Conservation (phyloP, 106 monocot species). For the Dactylorhiza incarnata region DNA sequence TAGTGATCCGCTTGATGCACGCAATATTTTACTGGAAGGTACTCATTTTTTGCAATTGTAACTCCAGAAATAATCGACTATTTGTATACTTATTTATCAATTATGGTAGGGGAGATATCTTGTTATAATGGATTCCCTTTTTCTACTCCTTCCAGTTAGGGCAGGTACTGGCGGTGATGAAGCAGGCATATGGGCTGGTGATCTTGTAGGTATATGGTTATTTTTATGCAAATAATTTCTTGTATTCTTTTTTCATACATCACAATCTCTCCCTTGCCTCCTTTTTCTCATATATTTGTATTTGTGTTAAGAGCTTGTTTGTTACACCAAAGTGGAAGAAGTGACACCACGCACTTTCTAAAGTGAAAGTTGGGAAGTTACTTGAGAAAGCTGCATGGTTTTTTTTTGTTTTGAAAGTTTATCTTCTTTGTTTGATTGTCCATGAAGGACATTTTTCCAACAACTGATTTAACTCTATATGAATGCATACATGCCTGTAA, state of each 20-base stretch:
- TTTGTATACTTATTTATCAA: not conserved
- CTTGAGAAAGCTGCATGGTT: too few species aligned
- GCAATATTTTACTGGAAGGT: slow-evolving; percentile 98
- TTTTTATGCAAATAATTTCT: not conserved
- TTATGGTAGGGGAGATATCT: not conserved
- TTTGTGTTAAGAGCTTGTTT: not conserved
- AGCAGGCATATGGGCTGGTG: slow-evolving; percentile 96
- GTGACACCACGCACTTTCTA: not conserved
- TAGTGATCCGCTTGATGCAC: slow-evolving; percentile 81
- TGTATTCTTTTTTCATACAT: not conserved
- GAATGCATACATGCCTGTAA: too few species aligned
- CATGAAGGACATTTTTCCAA: too few species aligned
- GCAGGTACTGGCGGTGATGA: slow-evolving; percentile 99
- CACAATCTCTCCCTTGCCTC: not conserved
- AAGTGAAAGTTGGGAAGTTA: too few species aligned
- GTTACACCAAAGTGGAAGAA: not conserved
- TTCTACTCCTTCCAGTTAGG: slow-evolving; percentile 56
- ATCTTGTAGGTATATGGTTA: slow-evolving; percentile 82
- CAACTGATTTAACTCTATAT: too few species aligned
- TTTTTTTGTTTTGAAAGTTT: too few species aligned
- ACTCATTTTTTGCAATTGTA: slow-evolving; percentile 9
- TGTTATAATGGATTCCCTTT: slow-evolving; percentile 9
- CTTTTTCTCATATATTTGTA: not conserved
- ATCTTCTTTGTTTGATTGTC: too few species aligned
- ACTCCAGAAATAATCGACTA: not conserved